phyloP scores from a whole-genome alignment of 352 stramenopile genomes.

The Phytophthora cryptogea region DNA sequence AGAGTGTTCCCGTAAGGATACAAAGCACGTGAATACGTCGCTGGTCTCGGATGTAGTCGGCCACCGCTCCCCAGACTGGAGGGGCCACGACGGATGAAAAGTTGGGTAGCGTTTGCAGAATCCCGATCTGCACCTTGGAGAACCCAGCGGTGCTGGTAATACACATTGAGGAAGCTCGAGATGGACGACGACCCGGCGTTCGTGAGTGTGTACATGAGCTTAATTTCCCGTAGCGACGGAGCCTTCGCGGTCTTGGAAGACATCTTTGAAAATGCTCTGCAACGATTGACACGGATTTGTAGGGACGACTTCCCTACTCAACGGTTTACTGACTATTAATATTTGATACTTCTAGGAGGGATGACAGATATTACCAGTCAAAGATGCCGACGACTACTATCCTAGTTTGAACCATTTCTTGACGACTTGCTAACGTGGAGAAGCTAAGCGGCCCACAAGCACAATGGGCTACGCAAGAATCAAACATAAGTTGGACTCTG shows the following conservation, averaged over 20 bases:
- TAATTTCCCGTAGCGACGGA: slow-evolving; percentile 43
- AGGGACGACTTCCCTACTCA: slow-evolving; percentile 5
- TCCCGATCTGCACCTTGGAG: slow-evolving; percentile 73
- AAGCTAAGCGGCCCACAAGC: too few relatives aligned
- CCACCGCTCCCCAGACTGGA: slow-evolving; percentile 68
- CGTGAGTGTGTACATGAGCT: slow-evolving; percentile 65
- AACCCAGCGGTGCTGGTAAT: slow-evolving; percentile 61
- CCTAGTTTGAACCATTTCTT: too few relatives aligned
- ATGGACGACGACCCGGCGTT: slow-evolving; percentile 53
- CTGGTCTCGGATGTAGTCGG: slow-evolving; percentile 61
- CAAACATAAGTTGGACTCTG: neutral
- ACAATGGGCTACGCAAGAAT: neutral
- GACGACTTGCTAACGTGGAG: too few relatives aligned
- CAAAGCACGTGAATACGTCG: slow-evolving; percentile 65
- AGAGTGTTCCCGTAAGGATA: slow-evolving; percentile 51
- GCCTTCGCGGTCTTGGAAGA: neutral
- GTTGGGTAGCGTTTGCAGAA: slow-evolving; percentile 64
- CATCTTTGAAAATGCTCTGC: slow-evolving; percentile 9
- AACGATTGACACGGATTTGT: neutral
- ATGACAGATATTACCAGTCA: neutral
- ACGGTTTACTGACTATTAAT: neutral
- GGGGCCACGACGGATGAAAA: slow-evolving; percentile 62
- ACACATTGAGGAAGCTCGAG: slow-evolving; percentile 70
- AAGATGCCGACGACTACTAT: neutral
- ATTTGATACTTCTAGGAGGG: neutral